Base-by-base conservation (phyloP, 129 eudicot genomes). In the Solidago caesia region DNA sequence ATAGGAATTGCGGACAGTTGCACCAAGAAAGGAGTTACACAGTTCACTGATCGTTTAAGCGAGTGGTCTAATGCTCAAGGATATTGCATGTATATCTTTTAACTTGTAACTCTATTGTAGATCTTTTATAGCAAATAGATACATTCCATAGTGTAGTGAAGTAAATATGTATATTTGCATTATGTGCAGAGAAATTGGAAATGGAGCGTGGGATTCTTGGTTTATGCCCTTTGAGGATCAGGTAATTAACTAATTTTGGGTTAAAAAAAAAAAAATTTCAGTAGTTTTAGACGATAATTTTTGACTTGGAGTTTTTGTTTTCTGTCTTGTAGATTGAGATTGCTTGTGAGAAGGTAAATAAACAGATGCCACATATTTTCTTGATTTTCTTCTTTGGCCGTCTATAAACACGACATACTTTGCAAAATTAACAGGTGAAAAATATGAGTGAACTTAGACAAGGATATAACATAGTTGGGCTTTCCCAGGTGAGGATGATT, bases 181-280 rank as follows among this genome's bases (percentile, higher is more conserved):
- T 52, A 44, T 44, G 53, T 84, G 72, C 80, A 93, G 96, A 41
- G 98, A 93, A 88, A 89, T 92, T 47, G 98, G 98, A 80, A 78
- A 90, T 84, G 98, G 98, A 71, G 88, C 49, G 12, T 80, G 89
- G 91, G 97, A 88, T 85, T 90, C 98, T 8, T 94, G 98, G 97
- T 90, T 91, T 49, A 94, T 86, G 91, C 97, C 98, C 65, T 86
- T 94, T 70, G 52, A 68, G 3, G 76, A 87, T 49, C 97, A 94
- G 93, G 97, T 93, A 46, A 45, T 13, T 21, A 9, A 29, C 56
- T 55, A 46, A 15, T 8, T 67, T 61, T 10, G 39, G 2, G 39
- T 33, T 29, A 29, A 29, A 2, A n/a, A n/a, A n/a, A 21, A 21
- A 21, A 21, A 21, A 21, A 21, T 21, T 21, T 33, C 39, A 1